phyloP scores from a whole-genome alignment of 345 rosid species.

The Durio zibethinus region DNA sequence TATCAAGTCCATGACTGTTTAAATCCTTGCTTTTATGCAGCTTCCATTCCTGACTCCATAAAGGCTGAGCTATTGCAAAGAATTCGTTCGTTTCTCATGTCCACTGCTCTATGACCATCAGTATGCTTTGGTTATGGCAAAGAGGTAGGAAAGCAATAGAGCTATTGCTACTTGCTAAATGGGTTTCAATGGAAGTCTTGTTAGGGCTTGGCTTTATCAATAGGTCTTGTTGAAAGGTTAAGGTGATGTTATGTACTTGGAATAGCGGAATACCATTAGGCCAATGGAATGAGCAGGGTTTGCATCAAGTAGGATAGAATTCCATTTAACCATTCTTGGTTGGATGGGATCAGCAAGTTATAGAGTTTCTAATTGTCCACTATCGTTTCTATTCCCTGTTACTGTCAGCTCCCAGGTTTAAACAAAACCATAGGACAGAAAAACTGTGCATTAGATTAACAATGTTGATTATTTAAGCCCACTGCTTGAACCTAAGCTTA shows the following conservation, averaged over 20 bases:
- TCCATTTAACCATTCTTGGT: too few species aligned
- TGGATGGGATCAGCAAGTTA: too few species aligned
- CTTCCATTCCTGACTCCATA: slow-evolving; percentile 45
- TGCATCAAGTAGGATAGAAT: too few species aligned
- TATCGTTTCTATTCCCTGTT: too few species aligned
- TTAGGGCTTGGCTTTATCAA: neutral
- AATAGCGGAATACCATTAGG: neutral
- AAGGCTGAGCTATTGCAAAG: slow-evolving; percentile 55
- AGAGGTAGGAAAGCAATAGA: neutral
- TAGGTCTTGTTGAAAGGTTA: neutral
- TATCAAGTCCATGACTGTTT: neutral
- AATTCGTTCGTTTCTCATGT: slow-evolving; percentile 37
- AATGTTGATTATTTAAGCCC: neutral
- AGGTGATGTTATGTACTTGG: neutral
- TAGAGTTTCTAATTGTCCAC: too few species aligned
- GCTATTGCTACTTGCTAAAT: neutral
- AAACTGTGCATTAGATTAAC: neutral
- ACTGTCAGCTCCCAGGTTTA: too few species aligned
- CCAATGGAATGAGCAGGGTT: neutral
- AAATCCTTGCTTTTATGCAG: slow-evolving; percentile 30
- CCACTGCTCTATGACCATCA: slow-evolving; percentile 34
- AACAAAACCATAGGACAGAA: too few species aligned
- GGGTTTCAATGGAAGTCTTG: neutral
- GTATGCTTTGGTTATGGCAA: neutral
- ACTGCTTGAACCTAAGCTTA: neutral